These are phyloP conservation scores for Aspergillus persii DNA, from an alignment of 2,329 filamentous ascomycete species.

Conservation along the genomic window DNA sequence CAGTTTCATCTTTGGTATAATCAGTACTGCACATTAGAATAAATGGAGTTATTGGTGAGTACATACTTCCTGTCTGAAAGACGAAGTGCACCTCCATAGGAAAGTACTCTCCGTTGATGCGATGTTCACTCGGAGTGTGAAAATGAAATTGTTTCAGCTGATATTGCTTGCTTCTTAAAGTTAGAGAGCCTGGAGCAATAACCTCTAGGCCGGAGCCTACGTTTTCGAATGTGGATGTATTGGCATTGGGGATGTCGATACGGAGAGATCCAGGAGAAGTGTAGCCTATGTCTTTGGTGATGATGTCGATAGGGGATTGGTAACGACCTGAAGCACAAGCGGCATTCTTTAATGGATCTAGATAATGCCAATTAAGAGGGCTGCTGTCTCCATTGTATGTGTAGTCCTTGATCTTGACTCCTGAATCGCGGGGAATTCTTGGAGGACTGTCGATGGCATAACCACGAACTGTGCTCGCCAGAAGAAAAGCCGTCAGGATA, in stretches of 20 bases:
- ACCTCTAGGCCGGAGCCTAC: constrained; percentile 50
- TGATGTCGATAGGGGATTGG: constrained; percentile 59
- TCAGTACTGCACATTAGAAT: neutral
- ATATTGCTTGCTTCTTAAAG: constrained; percentile 41
- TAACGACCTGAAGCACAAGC: constrained; percentile 48
- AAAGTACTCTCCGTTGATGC: constrained; percentile 49
- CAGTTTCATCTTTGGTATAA: constrained; percentile 25
- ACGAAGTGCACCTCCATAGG: constrained; percentile 61
- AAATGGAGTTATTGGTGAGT: neutral
- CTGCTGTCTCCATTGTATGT: constrained; percentile 34
- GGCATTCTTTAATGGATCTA: constrained; percentile 44
- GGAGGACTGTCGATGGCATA: neutral
- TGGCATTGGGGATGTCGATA: constrained; percentile 21
- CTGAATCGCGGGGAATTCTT: neutral
- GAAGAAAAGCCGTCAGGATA: neutral
- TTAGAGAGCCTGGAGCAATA: constrained; percentile 51
- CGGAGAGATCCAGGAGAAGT: constrained; percentile 16
- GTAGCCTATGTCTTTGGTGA: constrained; percentile 18
- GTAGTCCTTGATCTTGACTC: neutral
- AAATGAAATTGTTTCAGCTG: constrained; percentile 58
- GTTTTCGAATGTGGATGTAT: constrained; percentile 43
- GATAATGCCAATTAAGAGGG: constrained; percentile 54
- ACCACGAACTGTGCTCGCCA: neutral
- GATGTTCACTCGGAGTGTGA: constrained; percentile 60
- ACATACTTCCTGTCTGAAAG: constrained; percentile 48